Conservation (phyloP, 2,329 filamentous ascomycete species). For the Penicillium corylophilum region DNA sequence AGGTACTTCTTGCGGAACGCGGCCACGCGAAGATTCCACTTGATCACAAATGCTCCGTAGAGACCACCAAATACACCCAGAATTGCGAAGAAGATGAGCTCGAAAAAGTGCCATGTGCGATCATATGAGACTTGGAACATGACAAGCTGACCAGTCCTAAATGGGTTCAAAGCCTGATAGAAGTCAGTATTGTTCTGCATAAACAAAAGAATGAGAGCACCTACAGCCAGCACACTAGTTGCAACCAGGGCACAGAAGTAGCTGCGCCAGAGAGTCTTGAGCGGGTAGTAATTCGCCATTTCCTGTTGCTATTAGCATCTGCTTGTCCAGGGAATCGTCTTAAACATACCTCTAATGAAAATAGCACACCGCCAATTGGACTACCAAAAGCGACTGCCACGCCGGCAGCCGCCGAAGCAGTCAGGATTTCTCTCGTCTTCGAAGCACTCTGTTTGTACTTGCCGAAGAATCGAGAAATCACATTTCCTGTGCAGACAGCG, state of each 20-base stretch:
- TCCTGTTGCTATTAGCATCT: constrained; percentile 52
- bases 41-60: constrained; percentile 95
- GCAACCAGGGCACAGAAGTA: constrained; percentile 97
- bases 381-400: constrained; percentile 97
- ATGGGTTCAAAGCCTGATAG: constrained; percentile 83
- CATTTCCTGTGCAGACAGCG: constrained; percentile 94
- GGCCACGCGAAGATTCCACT: constrained; percentile 90
- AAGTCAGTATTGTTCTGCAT: constrained; percentile 7
- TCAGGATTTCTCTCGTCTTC: constrained; percentile 92
- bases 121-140: constrained; percentile 99
- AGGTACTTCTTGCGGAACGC: constrained; percentile 94
- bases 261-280: constrained; percentile 97
- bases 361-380: constrained; percentile 93
- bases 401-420: constrained; percentile 88
- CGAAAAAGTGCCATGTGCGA: constrained; percentile 96
- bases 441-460: constrained; percentile 91
- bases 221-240: constrained; percentile 77
- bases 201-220: constrained; percentile 19
- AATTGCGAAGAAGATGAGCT: constrained; percentile 86
- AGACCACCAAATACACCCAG: constrained; percentile 91
- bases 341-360: constrained; percentile 72
- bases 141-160: constrained; percentile 93
- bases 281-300: constrained; percentile 93
- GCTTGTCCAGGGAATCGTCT: not conserved
- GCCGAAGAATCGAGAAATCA: constrained; percentile 87